Conservation (phyloP, 2,329 filamentous ascomycete genomes). For the Penicillium sp. region DNA sequence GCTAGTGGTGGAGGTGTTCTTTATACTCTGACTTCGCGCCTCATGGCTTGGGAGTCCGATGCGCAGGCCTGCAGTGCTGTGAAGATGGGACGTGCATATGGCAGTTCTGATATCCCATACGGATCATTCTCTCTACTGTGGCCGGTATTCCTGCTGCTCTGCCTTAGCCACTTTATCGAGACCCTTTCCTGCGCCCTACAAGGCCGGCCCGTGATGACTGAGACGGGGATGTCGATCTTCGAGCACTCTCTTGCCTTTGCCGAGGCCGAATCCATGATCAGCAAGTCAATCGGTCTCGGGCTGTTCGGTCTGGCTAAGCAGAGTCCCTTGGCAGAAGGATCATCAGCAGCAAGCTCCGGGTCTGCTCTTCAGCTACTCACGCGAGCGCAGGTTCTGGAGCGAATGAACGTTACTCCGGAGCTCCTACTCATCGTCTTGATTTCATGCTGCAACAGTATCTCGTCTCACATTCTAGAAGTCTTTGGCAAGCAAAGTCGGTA, state of each 20-base stretch:
- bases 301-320: constrained; percentile 58
- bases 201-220: constrained; percentile 74
- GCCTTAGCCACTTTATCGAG: constrained; percentile 82
- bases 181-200: constrained; percentile 85
- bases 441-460: constrained; percentile 86
- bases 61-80: constrained; percentile 73
- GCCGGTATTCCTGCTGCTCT: constrained; percentile 56
- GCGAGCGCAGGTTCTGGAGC: constrained; percentile 64
- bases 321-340: constrained; percentile 47
- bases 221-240: constrained; percentile 94
- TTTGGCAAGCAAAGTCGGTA: constrained; percentile 77
- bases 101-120: constrained; percentile 58
- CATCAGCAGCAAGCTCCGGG: constrained; percentile 35
- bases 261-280: constrained; percentile 87
- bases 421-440: constrained; percentile 83
- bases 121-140: constrained; percentile 73
- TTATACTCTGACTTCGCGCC: constrained; percentile 68
- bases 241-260: constrained; percentile 96
- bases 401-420: constrained; percentile 86
- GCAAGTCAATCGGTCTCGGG: constrained; percentile 74
- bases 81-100: constrained; percentile 65
- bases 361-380: constrained; percentile 43
- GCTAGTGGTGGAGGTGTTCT: constrained; percentile 69
- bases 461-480: constrained; percentile 79
- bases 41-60: constrained; percentile 75